Base-by-base conservation (phyloP, 306 rosid species). In the Prunus salicina region DNA sequence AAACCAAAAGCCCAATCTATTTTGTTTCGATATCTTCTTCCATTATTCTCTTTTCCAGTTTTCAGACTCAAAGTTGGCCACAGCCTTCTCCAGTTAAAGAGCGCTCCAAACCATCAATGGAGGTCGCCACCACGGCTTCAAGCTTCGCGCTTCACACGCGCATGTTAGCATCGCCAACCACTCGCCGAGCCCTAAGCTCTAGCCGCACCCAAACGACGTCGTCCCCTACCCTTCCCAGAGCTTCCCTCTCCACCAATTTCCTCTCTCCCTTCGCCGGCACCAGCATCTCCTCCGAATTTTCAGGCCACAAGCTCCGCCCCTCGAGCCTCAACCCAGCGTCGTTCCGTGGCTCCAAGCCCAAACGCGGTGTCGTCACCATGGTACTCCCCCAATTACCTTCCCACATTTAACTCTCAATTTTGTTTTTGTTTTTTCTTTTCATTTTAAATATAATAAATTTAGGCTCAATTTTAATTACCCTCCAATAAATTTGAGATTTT, bases 281-380 rank as follows among this genome's bases (percentile, higher is more conserved):
- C 78, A 87, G 87, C 80, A 58, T 78, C 77, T 79, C 84, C 57
- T 76, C 81, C 69, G 83, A 64, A 2, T 84, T 91, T 72, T 76
- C 97, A 12, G 97, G 96, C 43, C 82, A 72, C 74, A 87, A 84
- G 67, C 88, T 95, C 74, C 93, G 85, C 38, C 97, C 90, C 1
- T 49, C 84, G 0, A 82, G 82, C 61, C 97, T 89, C 76, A 87
- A 89, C 85, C 93, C 90, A 41, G 90, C 77, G 19, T 79, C 71
- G 18, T 85, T 64, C 77, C 80, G 74, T n/a, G 61, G 71, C 52
- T 88, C 89, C 34, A 86, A 79, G 68, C 82, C 81, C 12, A 92
- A 89, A 81, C 81, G 98, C 63, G 88, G 90, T 24, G 96, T 96
- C 68, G 84, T 92, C 67, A 96, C 99, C 63, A 96, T 91, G 98